Conservation (phyloP, 495 filamentous ascomycete species). For the Aspergillus nanangensis region DNA sequence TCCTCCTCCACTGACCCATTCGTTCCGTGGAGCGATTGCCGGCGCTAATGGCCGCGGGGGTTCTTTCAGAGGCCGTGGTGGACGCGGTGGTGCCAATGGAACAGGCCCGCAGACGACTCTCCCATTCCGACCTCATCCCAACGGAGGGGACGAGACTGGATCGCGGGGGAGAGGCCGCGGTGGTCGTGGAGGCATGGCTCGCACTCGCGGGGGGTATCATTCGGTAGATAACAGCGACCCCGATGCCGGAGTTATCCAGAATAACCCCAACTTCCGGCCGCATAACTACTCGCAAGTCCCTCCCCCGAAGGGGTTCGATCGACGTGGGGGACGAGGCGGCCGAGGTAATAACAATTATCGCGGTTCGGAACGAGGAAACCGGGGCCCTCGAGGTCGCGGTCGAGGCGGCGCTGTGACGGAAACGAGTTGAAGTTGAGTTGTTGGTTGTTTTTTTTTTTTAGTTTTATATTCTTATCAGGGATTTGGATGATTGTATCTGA, state of each 20-base stretch:
- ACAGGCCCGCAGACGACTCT: conserved; percentile 30
- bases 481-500: too few species aligned
- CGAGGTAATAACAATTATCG: conserved; percentile 31
- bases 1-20: conserved; percentile 65
- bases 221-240: conserved; percentile 51
- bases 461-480: too few species aligned
- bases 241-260: conserved; percentile 42
- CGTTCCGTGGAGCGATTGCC: conserved; percentile 65
- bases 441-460: too few species aligned
- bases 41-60: conserved; percentile 31
- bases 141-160: conserved; percentile 22
- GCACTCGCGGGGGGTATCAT: conserved; percentile 46
- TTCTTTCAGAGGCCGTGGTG: conserved; percentile 18
- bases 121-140: conserved; percentile 32
- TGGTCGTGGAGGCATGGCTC: conserved; percentile 24
- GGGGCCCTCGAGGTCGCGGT: conserved; percentile 14
- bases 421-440: too few species aligned
- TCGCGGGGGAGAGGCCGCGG: conserved; percentile 22
- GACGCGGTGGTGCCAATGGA: conserved; percentile 37
- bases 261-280: conserved; percentile 52
- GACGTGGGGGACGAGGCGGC: conserved; percentile 50
- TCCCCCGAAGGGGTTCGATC: conserved; percentile 67
- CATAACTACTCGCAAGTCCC: conserved; percentile 70
- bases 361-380: conserved; percentile 5
- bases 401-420: conserved; percentile 9